Conservation (phyloP, 2,329 filamentous ascomycete genomes). For the Pochonia chlamydosporia region DNA sequence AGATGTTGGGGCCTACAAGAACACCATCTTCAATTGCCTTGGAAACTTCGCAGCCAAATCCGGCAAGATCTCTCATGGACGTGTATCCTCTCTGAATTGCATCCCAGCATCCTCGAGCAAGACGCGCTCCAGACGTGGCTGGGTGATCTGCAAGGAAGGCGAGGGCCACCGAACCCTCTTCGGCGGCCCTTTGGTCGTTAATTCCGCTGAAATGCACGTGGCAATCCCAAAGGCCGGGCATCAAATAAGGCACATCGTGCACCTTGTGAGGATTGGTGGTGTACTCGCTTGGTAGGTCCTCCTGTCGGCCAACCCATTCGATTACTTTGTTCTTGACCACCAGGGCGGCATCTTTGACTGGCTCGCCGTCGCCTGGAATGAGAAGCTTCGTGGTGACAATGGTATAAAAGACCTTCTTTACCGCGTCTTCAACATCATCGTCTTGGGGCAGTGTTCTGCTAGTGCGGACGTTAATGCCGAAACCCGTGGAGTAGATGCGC, state of each 20-base stretch:
- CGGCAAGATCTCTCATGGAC: slow-evolving; percentile 42
- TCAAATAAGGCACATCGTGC: slow-evolving; percentile 32
- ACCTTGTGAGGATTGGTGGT: slow-evolving; percentile 18
- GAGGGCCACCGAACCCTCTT: slow-evolving; percentile 17
- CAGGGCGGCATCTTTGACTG: slow-evolving; percentile 23
- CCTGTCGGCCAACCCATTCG: slow-evolving; percentile 27
- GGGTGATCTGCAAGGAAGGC: slow-evolving; percentile 23
- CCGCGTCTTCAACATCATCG: background rate
- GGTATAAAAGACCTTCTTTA: slow-evolving; percentile 22
- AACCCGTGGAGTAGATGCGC: slow-evolving; percentile 21
- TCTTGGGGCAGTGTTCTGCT: background rate
- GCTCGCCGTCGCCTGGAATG: slow-evolving; percentile 30
- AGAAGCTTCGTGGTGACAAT: slow-evolving; percentile 27
- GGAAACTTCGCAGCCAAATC: slow-evolving; percentile 36
- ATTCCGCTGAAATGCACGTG: slow-evolving; percentile 41
- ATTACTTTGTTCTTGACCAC: slow-evolving; percentile 30
- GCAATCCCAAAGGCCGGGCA: slow-evolving; percentile 48
- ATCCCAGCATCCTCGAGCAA: slow-evolving; percentile 33
- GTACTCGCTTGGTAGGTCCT: slow-evolving; percentile 24
- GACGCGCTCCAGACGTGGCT: slow-evolving; percentile 28
- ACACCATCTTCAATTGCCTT: slow-evolving; percentile 35
- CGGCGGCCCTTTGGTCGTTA: slow-evolving; percentile 12
- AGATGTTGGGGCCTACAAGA: slow-evolving; percentile 41
- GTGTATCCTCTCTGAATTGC: slow-evolving; percentile 41
- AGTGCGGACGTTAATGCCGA: slow-evolving; percentile 20